Evolutionary conservation across 2,329 filamentous ascomycete genomes (phyloP), one percentile per base, ranked within the genome.

Genomic region (Plectosphaerella cucumerina): DNA sequence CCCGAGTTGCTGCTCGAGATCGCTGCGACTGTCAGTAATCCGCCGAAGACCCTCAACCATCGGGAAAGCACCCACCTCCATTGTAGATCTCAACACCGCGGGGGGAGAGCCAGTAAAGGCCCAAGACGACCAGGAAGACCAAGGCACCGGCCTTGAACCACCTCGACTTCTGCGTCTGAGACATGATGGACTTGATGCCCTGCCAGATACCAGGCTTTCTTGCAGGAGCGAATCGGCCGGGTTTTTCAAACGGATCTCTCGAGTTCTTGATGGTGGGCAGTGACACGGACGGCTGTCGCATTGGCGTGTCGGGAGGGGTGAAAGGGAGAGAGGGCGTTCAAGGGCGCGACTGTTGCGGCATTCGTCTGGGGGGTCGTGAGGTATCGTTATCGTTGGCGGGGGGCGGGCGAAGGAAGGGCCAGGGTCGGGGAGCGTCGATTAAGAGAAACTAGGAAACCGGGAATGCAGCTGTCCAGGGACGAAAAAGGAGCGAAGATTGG

Each of bases 261-360:
- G 72, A 74, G 63, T 73, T 68, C 63, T 82, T 78, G 70, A 81
- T 80, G 35, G 79, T 84, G 65, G 82, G 80, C 67, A 84, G 67
- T 63, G 82, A 84, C 54, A 84, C 79, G 56, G 81, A 84, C 65
- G 80, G 81, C 72, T 81, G 82, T 76, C 82, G 79, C 83, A 86
- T 86, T 52, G 56, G 52, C 50, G 51, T 18, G 39, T 42, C 39
- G n/a, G 39, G 11, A 42, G n/a, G 39, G 44, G 17, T 37, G 44
- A 22, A 50, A 37, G 44, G 17, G 43, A 39, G 31, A 50, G 44
- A 22, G 46, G n/a, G 20, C 18, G 46, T 15, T 55, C 44, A 55
- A 34, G 18, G 50, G 31, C 49, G 44, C 37, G 61, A 55, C 53
- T 56, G 55, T 52, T 50, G 52, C 50, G 47, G 53, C 53, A 56